Percentiles rank a stretch among this genome's conserved stretches.
Conservation (phyloP, 192 early-diverging fungal species). For the Jimgerdemannia flammicorona region DNA sequence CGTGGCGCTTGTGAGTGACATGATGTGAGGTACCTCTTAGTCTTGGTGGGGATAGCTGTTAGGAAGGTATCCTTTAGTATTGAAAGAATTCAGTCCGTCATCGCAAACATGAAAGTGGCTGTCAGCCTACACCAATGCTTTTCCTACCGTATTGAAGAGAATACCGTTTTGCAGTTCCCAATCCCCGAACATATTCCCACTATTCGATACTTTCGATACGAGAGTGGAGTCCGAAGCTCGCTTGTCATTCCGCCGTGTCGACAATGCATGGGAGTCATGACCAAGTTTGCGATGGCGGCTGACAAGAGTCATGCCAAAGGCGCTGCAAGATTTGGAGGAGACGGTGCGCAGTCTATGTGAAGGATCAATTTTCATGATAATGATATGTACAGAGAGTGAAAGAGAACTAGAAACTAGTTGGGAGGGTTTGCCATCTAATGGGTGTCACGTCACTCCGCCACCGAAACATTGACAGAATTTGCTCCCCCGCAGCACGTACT, state of each 20-base stretch:
- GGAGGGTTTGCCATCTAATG: no score
- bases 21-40: no score
- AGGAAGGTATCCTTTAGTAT: no score
- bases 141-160: no score
- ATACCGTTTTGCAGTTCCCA: no score
- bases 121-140: no score
- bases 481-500: no score
- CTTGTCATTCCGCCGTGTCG: background rate
- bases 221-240: background rate
- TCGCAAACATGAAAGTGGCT: no score
- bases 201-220: background rate
- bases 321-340: background rate
- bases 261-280: background rate
- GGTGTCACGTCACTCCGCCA: no score
- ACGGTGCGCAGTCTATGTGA: background rate
- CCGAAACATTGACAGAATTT: no score
- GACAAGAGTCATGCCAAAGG: background rate
- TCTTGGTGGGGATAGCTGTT: no score
- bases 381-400: background rate
- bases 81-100: no score
- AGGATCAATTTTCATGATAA: background rate
- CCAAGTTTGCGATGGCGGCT: background rate
- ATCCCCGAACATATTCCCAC: background rate
- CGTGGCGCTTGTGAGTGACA: background rate
- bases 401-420: background rate